Evolutionary conservation across 371 early-diverging fungal genomes (phyloP).

Genomic region (Apophysomyces trapeziformis): DNA sequence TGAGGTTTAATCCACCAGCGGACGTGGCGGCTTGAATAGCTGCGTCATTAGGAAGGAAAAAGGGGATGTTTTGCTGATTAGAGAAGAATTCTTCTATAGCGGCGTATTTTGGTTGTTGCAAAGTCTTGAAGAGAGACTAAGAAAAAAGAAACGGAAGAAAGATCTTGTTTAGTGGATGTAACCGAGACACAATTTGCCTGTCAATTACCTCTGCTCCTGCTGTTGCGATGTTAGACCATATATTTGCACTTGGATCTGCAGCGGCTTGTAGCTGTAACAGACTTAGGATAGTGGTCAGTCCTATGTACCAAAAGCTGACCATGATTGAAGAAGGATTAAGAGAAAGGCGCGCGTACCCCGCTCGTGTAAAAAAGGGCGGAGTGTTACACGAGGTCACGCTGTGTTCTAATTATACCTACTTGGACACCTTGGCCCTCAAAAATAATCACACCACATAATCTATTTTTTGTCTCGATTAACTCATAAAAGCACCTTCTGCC

Average conservation of each 20-base stretch:
- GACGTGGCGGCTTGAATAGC: conserved; percentile 11
- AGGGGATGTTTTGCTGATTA: conserved; percentile 9
- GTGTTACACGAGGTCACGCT: conserved; percentile 10
- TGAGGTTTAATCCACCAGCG: conserved; percentile 14
- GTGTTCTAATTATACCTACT: conserved; percentile 4
- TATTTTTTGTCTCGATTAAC: neutral
- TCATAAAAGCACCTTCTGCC: conserved; percentile 2
- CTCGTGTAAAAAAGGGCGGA: neutral
- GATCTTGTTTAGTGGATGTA: neutral
- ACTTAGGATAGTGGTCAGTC: too few species aligned
- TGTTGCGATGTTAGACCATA: conserved; percentile 1
- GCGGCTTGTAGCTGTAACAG: neutral
- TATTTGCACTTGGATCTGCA: neutral
- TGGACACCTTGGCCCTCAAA: neutral
- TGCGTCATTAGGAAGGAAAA: conserved; percentile 17
- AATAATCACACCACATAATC: conserved; percentile 6
- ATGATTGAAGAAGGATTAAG: neutral
- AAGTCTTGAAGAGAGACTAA: neutral
- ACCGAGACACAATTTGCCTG: neutral
- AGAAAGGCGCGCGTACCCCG: conserved; percentile 3
- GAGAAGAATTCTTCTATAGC: neutral
- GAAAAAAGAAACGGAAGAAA: neutral
- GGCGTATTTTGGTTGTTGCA: neutral
- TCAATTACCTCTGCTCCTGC: conserved; percentile 4
- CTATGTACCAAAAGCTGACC: neutral